These are phyloP conservation scores for Lyophyllum decastes DNA, from an alignment of 768 basidiomycete species.

Conservation along the genomic window DNA sequence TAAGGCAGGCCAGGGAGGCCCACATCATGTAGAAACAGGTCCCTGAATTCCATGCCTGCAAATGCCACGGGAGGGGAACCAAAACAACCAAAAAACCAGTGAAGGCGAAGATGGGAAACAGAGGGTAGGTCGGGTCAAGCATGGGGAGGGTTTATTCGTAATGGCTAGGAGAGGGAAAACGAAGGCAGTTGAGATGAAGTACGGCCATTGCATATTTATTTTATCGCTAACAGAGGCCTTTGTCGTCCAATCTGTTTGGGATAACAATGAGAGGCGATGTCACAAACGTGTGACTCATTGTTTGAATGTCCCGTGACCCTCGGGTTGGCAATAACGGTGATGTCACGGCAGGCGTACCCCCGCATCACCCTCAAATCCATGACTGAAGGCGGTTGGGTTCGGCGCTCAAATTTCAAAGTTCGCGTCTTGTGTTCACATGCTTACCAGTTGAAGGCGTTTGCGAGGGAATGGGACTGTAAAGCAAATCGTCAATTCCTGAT, in stretches of 20 bases:
- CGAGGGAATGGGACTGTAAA: no score
- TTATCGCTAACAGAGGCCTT: not conserved
- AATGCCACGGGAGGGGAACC: conserved; percentile 57
- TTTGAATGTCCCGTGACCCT: not conserved
- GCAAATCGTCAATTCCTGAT: no score
- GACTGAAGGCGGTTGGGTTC: no score
- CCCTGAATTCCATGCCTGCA: conserved; percentile 50
- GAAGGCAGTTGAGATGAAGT: not conserved
- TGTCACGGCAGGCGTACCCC: no score
- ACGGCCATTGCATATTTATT: not conserved
- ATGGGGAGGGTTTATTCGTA: no score
- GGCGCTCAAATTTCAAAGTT: no score
- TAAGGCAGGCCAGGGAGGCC: conserved; percentile 40
- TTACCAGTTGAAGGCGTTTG: no score
- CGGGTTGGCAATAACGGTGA: no score
- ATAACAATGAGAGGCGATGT: not conserved
- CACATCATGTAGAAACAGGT: conserved; percentile 50
- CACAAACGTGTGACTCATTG: not conserved
- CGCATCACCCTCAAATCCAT: no score
- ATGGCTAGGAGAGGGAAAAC: not conserved
- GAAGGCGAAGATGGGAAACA: conserved; percentile 43
- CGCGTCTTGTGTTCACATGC: no score
- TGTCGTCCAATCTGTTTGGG: not conserved
- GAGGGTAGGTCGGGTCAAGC: conserved; percentile 29
- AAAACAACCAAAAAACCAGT: conserved; percentile 43